A percentile compares a stretch with the other conserved stretches of the same genome.
phyloP scores from a whole-genome alignment of 1,284 basidiomycete species.

The Golubevia sp. region DNA sequence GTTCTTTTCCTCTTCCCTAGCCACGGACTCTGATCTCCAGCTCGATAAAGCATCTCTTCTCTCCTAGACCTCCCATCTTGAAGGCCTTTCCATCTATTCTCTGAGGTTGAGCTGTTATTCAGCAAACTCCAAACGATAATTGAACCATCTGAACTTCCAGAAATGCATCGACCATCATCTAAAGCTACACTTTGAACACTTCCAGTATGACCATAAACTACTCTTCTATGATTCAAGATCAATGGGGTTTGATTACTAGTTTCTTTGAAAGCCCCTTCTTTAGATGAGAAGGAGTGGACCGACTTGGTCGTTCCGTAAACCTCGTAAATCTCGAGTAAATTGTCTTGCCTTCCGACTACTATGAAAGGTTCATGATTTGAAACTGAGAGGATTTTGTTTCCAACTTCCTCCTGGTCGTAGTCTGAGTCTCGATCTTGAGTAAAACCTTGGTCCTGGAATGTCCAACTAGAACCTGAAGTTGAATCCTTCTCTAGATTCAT shows the following conservation, averaged over 20 bases:
- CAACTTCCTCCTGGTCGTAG: no score
- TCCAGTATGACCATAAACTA: constrained; percentile 34
- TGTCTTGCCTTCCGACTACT: constrained; percentile 28
- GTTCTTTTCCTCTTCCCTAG: background rate
- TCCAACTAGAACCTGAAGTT: no score
- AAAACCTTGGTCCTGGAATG: no score
- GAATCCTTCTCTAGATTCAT: no score
- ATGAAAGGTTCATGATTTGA: constrained; percentile 31
- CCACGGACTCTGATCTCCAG: background rate
- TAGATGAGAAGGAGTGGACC: constrained; percentile 2
- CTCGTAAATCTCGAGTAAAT: constrained; percentile 30
- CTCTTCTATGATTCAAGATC: constrained; percentile 21
- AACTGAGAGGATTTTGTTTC: constrained; percentile 3
- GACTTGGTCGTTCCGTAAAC: constrained; percentile 18
- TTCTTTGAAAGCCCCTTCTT: background rate
- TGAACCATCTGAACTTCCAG: constrained; percentile 29
- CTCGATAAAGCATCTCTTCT: background rate
- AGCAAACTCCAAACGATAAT: constrained; percentile 39
- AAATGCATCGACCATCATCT: constrained; percentile 35
- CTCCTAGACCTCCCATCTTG: background rate
- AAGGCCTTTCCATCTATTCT: constrained; percentile 20
- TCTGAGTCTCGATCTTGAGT: no score
- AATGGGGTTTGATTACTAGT: constrained; percentile 7
- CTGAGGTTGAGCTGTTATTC: constrained; percentile 12
- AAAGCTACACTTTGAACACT: constrained; percentile 30